phyloP scores from a whole-genome alignment of 768 basidiomycete species.

The Lactifluus volemus region DNA sequence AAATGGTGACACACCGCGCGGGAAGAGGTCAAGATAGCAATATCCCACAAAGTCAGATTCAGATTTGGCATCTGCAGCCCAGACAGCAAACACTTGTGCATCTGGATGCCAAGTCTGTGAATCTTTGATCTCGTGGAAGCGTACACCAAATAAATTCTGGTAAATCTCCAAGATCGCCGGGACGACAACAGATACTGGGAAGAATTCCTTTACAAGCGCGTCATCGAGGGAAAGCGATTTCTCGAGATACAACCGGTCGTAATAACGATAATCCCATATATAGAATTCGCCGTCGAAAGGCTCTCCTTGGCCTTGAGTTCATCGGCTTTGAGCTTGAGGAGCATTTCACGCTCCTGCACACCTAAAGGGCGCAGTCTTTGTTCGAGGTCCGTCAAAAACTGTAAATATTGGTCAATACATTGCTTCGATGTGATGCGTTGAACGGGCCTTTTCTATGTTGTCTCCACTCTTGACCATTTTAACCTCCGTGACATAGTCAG shows the following conservation, averaged over 20 bases:
- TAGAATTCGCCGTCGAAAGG: constrained; percentile 68
- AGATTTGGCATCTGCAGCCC: constrained; percentile 70
- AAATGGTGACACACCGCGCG: constrained; percentile 46
- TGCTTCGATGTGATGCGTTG: background rate
- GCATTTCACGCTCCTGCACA: constrained; percentile 50
- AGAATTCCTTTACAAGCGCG: constrained; percentile 77
- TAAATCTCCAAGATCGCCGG: constrained; percentile 78
- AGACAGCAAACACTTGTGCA: constrained; percentile 77
- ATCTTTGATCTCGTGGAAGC: constrained; percentile 43
- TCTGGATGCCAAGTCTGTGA: constrained; percentile 82
- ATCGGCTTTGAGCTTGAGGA: constrained; percentile 67
- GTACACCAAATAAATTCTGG: constrained; percentile 70
- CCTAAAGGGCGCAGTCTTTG: constrained; percentile 66
- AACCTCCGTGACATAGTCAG: constrained; percentile 74
- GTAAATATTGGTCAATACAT: background rate
- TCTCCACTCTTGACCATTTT: constrained; percentile 77
- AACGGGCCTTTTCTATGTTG: constrained; percentile 45
- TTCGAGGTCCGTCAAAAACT: constrained; percentile 78
- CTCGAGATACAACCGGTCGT: constrained; percentile 59
- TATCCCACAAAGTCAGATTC: constrained; percentile 71
- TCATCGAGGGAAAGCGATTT: constrained; percentile 64
- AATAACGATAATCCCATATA: constrained; percentile 81
- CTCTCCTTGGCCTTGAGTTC: constrained; percentile 50
- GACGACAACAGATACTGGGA: constrained; percentile 78
- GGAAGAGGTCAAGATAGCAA: constrained; percentile 84